Base-by-base conservation (phyloP, 768 basidiomycete genomes). In the Mycena polygramma region DNA sequence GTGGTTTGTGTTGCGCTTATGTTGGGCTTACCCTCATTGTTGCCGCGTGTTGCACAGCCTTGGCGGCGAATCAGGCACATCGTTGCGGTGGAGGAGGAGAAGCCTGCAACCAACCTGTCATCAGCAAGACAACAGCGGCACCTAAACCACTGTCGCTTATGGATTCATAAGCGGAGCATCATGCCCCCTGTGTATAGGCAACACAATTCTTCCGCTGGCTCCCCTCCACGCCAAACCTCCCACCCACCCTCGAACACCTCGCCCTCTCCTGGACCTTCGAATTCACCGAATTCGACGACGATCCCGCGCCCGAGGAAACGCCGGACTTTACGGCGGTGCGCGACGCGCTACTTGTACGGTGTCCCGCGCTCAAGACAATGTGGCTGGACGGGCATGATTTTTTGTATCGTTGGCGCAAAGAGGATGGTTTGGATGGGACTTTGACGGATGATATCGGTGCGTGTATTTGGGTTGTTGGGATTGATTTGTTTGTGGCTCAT, bases 371-470 rank as follows among this genome's bases (percentile, higher is more conserved):
- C 1, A 30, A 26, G 5, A 46, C 63, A 4, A 20, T 64, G 2
- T 64, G 43, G 53, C 30, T 64, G 13, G 63, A 64, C 30, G 63
- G 63, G 11, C 11, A 46, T 20, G 20, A 46, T 9, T 55, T 36
- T 20, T 4, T 64, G 20, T 46, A 46, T 11, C 43, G 13, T 8
- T 64, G 63, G 63, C 45, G 30, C 26, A 53, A 45, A 15, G 4
- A 2, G 30, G 30, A 30, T 30, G 30, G 8, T 11, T 43, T 35
- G 3, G 63, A 43, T 2, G 11, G 5, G 13, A 26, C 0, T 19
- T 30, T 10, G 62, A 63, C 13, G 6, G 41, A 54, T 15, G 39
- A 41, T 2, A 4, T 9, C 20, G 49, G 39, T 39, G 49, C 52
- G 36, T 52, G 2, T 30, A 30, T n/a, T 17, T 7, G 19, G n/a